Evolutionary conservation across 2,329 filamentous ascomycete genomes (phyloP).

Genomic region (Epicoccum sorghinum): DNA sequence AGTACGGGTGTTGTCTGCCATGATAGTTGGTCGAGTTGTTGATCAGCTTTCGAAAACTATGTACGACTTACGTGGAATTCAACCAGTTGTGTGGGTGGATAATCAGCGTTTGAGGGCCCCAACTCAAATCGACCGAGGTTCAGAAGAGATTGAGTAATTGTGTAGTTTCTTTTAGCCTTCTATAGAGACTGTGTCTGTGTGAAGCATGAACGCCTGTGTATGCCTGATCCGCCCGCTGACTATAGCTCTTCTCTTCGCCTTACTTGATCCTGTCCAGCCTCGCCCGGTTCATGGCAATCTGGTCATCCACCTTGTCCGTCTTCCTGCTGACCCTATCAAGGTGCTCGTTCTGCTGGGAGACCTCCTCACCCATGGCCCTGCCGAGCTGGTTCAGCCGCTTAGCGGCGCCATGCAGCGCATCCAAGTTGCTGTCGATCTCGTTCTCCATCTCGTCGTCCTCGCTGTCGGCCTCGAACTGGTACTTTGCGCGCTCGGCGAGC

Average conservation of each 20-base stretch:
- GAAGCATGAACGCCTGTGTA: no score
- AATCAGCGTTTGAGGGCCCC: no score
- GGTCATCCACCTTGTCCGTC: constrained; percentile 80
- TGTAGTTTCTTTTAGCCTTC: no score
- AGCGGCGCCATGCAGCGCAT: constrained; percentile 66
- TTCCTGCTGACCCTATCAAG: constrained; percentile 80
- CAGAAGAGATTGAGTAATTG: no score
- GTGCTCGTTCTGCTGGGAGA: constrained; percentile 77
- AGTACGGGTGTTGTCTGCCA: no score
- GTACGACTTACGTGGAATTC: no score
- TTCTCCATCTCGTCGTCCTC: constrained; percentile 69
- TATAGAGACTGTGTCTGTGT: no score
- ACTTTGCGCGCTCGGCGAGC: constrained; percentile 43
- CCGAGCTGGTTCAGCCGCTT: constrained; percentile 75
- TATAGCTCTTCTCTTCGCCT: background rate
- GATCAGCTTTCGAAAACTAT: no score
- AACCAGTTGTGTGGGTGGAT: no score
- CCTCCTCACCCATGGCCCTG: constrained; percentile 74
- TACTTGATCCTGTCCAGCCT: constrained; percentile 68
- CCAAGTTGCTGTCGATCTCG: constrained; percentile 50
- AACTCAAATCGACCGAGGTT: no score
- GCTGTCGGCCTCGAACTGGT: constrained; percentile 43
- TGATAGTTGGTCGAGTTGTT: no score
- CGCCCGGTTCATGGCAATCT: constrained; percentile 78
- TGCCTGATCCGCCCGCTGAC: no score